Evolutionary conservation across 1,284 basidiomycete genomes (phyloP), one percentile per base, ranked within the genome.

Genomic region (Cryptococcus deneoformans): DNA sequence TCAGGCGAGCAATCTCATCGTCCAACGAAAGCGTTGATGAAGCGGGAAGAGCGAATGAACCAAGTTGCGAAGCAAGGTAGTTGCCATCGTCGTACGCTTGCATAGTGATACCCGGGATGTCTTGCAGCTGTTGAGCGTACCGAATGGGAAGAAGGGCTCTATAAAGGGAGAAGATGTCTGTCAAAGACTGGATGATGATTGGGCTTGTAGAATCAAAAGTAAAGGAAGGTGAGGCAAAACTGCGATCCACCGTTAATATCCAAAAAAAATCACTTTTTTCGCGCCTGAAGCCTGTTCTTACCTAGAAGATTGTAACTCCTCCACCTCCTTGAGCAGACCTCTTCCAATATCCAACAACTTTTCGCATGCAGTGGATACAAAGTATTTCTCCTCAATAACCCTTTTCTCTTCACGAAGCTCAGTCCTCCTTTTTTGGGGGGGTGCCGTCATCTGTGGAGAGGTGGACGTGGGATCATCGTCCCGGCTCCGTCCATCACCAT

Each of bases 81-180:
- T 83, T 72, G 65, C 87, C 92, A 64, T 96, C 90, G 74, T 98
- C 98, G 29, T 89, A 86, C 70, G 90, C 89, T 52, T 87, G 85
- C 82, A 97, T 87, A 1, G 84, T 80, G 35, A 83, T 77, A 12
- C 85, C 83, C 5, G 87, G 80, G 0, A 83, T 82, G 39, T 82
- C 77, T 12, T 77, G 69, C 42, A 91, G 76, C 34, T 82, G 79
- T 24, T 79, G 69, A 1, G 81, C 77, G 62, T 87, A 87, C 45
- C 82, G 81, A 6, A 88, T 83, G n/a, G 90, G 90, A 73, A 89
- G 87, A 37, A 94, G 78, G 0, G 88, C 90, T 44, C 88, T 85
- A 76, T 88, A 90, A 6, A 97, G 79, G 59, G 94, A 91, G 48
- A 95, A 81, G 3, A 87, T 80, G 37, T 88, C 83, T 1, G 84